phyloP scores from a whole-genome alignment of 352 stramenopile species.

The Blastocystis sp. region DNA sequence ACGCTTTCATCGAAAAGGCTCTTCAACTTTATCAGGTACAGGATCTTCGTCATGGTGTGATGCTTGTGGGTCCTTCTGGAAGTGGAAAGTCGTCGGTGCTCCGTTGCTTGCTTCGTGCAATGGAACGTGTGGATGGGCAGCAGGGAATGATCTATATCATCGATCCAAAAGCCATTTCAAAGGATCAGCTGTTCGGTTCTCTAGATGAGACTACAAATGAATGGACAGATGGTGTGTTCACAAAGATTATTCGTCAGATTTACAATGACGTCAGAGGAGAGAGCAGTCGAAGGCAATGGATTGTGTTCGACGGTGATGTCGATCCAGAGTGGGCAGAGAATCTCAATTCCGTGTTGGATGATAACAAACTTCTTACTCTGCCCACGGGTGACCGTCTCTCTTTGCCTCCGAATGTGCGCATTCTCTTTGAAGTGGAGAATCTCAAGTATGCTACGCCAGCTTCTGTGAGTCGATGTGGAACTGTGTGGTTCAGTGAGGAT shows the following conservation, averaged over 20 bases:
- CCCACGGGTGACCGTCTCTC: conserved; percentile 94
- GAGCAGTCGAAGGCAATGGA: conserved; percentile 90
- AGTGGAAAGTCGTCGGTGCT: conserved; percentile 86
- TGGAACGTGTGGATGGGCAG: conserved; percentile 86
- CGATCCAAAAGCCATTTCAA: conserved; percentile 96
- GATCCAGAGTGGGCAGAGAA: conserved; percentile 99
- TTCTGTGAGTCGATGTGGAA: conserved; percentile 98
- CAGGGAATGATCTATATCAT: conserved; percentile 96
- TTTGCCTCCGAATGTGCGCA: conserved; percentile 95
- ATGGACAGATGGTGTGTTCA: conserved; percentile 99
- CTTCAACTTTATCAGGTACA: conserved; percentile 96
- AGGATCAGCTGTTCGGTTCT: conserved; percentile 94
- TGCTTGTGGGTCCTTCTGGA: conserved; percentile 93
- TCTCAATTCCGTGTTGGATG: conserved; percentile 98
- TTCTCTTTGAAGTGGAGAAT: conserved; percentile 99
- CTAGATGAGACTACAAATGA: conserved; percentile 98
- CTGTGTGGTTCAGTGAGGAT: conserved; percentile 97
- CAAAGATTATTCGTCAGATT: conserved; percentile 87
- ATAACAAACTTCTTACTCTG: conserved; percentile 97
- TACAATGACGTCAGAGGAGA: conserved; percentile 93
- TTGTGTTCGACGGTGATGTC: conserved; percentile 99
- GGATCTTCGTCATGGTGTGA: conserved; percentile 92
- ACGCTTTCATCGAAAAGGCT: conserved; percentile 94
- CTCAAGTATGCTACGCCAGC: conserved; percentile 93
- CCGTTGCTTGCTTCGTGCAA: conserved; percentile 83